Conservation (phyloP, 192 early-diverging fungal genomes). For the Gaertneriomyces sp. region DNA sequence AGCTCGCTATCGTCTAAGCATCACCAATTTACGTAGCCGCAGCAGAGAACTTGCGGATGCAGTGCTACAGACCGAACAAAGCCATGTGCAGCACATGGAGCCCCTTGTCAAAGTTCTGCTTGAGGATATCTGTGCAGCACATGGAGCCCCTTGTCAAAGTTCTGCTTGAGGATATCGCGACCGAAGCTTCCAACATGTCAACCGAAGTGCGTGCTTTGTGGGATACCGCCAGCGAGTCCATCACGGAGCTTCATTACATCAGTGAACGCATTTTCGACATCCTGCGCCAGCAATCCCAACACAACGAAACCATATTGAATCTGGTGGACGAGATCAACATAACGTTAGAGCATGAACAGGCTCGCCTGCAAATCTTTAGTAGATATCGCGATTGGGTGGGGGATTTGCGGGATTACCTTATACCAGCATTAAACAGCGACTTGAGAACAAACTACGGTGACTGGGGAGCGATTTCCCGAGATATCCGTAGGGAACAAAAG, state of each 20-base stretch:
- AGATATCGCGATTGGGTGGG: constrained; percentile 7
- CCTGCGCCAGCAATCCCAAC: constrained; percentile 11
- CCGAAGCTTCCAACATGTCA: constrained; percentile 3
- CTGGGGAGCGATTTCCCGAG: not conserved
- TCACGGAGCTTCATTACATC: constrained; percentile 8
- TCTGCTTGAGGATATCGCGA: constrained; percentile 4
- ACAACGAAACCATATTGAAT: constrained; percentile 8
- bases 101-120: constrained; percentile 9
- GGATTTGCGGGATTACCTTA: constrained; percentile 2
- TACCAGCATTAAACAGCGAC: too few species aligned
- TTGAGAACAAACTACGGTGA: not conserved
- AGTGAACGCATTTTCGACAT: constrained; percentile 10
- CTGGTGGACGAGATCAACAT: constrained; percentile 9
- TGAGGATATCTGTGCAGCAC: constrained; percentile 5
- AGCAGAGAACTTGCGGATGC: constrained; percentile 5
- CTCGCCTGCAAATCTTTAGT: not conserved
- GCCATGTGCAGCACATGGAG: not conserved
- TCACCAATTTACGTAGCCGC: constrained; percentile 1
- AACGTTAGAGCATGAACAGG: not conserved
- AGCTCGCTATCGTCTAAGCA: too few species aligned
- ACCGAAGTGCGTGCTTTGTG: constrained; percentile 8
- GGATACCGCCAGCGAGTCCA: constrained; percentile 1
- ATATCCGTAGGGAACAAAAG: constrained; percentile 5
- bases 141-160: too few species aligned
- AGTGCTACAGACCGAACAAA: not conserved